These are phyloP conservation scores for Umbelopsis isabellina DNA, from an alignment of 192 early-diverging fungal species.

Conservation along the genomic window DNA sequence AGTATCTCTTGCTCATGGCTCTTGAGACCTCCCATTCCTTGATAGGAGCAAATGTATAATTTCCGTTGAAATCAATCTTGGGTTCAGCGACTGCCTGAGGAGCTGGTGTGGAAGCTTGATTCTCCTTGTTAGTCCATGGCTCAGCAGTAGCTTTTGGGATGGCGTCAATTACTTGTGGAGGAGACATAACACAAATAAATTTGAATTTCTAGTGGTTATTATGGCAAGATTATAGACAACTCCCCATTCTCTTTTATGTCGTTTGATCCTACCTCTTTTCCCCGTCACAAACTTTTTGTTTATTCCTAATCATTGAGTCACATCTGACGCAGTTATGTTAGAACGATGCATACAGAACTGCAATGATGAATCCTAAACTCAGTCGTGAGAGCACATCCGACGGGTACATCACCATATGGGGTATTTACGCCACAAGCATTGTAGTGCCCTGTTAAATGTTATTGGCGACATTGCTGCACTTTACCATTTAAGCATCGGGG, in stretches of 20 bases:
- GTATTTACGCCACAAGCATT: neutral
- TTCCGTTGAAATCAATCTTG: constrained; percentile 27
- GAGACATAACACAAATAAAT: neutral
- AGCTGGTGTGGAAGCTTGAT: neutral
- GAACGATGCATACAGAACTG: neutral
- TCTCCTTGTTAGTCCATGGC: neutral
- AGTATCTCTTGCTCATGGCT: constrained; percentile 69
- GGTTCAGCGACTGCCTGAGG: neutral
- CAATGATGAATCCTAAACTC: neutral
- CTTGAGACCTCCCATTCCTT: constrained; percentile 63
- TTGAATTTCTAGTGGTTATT: neutral
- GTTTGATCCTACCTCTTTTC: neutral
- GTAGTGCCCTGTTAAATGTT: neutral
- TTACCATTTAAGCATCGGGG: neutral
- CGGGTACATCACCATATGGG: neutral
- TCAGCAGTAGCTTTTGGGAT: neutral
- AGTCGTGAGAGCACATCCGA: neutral
- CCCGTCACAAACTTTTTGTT: constrained; percentile 1
- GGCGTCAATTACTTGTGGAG: neutral
- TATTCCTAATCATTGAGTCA: neutral
- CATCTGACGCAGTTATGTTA: neutral
- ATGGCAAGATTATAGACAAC: neutral
- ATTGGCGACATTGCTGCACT: neutral
- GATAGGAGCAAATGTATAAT: constrained; percentile 58
- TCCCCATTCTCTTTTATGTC: neutral